phyloP scores from a whole-genome alignment of 164 flowering plant genomes.

The Houttuynia cordata region DNA sequence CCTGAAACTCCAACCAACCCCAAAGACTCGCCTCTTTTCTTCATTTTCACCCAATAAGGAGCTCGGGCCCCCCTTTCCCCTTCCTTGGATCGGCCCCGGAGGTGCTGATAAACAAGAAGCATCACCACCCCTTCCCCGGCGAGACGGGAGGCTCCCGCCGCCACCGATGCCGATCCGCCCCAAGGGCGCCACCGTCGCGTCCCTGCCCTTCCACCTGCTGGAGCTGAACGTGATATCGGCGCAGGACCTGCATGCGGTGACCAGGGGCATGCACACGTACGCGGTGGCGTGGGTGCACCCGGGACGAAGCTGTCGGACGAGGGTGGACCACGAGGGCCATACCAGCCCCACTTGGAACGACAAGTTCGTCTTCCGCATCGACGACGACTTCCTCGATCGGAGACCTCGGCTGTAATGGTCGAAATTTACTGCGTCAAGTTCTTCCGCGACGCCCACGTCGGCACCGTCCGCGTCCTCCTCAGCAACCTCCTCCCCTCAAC shows the following conservation, averaged over 20 bases:
- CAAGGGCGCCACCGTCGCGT: not conserved
- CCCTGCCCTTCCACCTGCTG: constrained; percentile 44
- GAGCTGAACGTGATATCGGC: constrained; percentile 80
- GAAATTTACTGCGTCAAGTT: constrained; percentile 52
- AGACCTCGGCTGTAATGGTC: constrained; percentile 66
- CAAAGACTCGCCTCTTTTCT: not conserved
- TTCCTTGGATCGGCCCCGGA: not conserved
- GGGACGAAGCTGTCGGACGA: constrained; percentile 46
- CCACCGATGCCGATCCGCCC: no score
- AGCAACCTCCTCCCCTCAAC: constrained; percentile 43
- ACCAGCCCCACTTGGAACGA: constrained; percentile 83
- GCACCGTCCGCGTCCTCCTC: constrained; percentile 64
- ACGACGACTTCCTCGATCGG: constrained; percentile 48
- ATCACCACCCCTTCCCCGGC: no score
- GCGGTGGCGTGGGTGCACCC: constrained; percentile 76
- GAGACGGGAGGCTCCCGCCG: not conserved
- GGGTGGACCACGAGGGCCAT: constrained; percentile 43
- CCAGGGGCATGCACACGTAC: constrained; percentile 47
- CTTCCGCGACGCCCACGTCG: constrained; percentile 55
- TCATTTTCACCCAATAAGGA: not conserved
- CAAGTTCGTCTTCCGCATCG: constrained; percentile 78
- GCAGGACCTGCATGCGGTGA: constrained; percentile 49
- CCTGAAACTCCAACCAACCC: not conserved
- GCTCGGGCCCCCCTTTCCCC: not conserved
- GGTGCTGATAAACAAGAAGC: no score